Percentiles rank a stretch among this genome's conserved stretches.
Conservation (phyloP, 2,329 filamentous ascomycete genomes). For the Helminthosporium solani region DNA sequence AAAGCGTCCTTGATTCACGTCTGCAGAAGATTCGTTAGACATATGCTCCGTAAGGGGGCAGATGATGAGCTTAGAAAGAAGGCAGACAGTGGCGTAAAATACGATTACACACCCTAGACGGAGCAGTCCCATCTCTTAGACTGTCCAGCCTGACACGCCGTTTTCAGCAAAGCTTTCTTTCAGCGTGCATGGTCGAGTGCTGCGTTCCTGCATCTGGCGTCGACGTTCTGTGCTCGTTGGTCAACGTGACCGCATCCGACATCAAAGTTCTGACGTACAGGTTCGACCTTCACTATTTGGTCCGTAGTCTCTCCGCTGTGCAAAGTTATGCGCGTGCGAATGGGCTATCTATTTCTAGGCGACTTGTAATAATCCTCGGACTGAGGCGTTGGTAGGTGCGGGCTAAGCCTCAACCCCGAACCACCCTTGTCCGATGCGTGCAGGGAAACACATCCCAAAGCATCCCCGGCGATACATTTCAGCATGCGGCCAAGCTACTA, state of each 20-base stretch:
- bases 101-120: background rate
- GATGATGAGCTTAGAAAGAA: background rate
- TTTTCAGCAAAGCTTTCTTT: no score
- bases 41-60: background rate
- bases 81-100: background rate
- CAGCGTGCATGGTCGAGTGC: no score
- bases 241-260: background rate
- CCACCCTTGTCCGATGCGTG: constrained; percentile 18
- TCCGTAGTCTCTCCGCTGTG: background rate
- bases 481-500: constrained; percentile 14
- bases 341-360: background rate
- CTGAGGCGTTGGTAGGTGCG: constrained; percentile 14
- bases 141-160: no score
- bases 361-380: constrained; percentile 25
- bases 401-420: constrained; percentile 35
- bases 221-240: constrained; percentile 5
- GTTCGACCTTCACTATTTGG: constrained; percentile 8
- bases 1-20: no score
- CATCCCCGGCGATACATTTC: constrained; percentile 12
- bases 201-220: background rate
- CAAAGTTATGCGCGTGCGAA: background rate
- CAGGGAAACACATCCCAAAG: constrained; percentile 14
- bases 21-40: background rate
- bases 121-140: background rate
- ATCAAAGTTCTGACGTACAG: constrained; percentile 17